phyloP scores from a whole-genome alignment of 2,329 filamentous ascomycete species.

The Passalora sequoiae region DNA sequence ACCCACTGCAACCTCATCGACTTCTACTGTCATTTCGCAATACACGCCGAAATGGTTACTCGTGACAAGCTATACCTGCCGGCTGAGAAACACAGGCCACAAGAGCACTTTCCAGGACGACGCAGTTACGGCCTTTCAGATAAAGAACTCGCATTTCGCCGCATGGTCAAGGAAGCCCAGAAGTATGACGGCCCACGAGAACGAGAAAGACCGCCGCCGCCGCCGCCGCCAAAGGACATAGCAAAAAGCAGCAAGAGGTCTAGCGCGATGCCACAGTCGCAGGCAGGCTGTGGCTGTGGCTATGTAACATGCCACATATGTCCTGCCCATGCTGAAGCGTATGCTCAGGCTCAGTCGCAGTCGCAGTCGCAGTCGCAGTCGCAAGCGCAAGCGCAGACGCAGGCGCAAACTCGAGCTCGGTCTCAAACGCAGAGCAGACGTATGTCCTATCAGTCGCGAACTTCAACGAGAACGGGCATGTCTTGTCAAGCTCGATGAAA shows the following conservation, averaged over 20 bases:
- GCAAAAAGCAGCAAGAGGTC: background rate
- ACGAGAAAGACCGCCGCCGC: background rate
- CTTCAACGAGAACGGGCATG: too few relatives aligned
- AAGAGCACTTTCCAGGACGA: background rate
- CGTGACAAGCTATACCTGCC: constrained; percentile 5
- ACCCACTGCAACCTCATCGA: too few relatives aligned
- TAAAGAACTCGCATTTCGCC: constrained; percentile 6
- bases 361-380: too few relatives aligned
- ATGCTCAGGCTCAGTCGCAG: background rate
- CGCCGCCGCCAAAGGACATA: background rate
- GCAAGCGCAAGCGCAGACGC: too few relatives aligned
- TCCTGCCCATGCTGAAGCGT: background rate
- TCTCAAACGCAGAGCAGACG: background rate
- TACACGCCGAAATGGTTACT: background rate
- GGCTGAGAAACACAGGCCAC: background rate
- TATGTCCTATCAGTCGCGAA: background rate
- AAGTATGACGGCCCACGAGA: constrained; percentile 1
- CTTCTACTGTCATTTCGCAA: too few relatives aligned
- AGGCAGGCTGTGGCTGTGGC: background rate
- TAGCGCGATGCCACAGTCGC: background rate
- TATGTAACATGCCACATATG: background rate
- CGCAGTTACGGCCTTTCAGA: constrained; percentile 1
- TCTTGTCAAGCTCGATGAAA: too few relatives aligned
- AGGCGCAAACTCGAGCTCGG: too few relatives aligned
- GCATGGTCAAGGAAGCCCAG: constrained; percentile 4